These are phyloP conservation scores for Parasitella parasitica DNA, from an alignment of 371 early-diverging fungal genomes.

Conservation along the genomic window DNA sequence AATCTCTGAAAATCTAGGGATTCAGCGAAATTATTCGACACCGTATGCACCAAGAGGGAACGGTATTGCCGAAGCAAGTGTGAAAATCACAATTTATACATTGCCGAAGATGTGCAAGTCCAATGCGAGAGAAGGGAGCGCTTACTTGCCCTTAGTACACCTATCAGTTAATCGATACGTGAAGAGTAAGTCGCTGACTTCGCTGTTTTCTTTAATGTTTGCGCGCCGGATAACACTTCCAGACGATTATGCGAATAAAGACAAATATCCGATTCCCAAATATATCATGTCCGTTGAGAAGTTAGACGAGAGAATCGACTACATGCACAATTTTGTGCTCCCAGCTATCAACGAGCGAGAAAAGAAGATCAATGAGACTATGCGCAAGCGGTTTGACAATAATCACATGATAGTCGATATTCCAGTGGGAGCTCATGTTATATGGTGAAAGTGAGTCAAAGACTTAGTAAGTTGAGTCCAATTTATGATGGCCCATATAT, in stretches of 20 bases:
- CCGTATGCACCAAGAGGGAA: too few relatives aligned
- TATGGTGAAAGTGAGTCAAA: slow-evolving; percentile 1
- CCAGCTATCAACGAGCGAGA: slow-evolving; percentile 22
- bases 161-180: too few relatives aligned
- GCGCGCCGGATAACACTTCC: background rate
- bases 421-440: background rate
- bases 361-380: background rate
- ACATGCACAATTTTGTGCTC: slow-evolving; percentile 20
- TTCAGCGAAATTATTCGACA: too few relatives aligned
- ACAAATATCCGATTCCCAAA: background rate
- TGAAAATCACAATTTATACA: too few relatives aligned
- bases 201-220: too few relatives aligned
- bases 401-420: slow-evolving; percentile 6
- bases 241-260: background rate
- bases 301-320: slow-evolving; percentile 5
- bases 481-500: slow-evolving; percentile 12
- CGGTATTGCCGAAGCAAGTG: too few relatives aligned
- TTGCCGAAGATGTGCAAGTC: too few relatives aligned
- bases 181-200: too few relatives aligned
- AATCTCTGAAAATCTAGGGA: too few relatives aligned
- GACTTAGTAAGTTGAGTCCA: background rate
- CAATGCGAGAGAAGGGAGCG: too few relatives aligned
- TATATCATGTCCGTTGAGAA: slow-evolving; percentile 2
- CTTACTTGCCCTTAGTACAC: too few relatives aligned
- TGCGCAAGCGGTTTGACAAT: slow-evolving; percentile 2